phyloP scores from a whole-genome alignment of 768 basidiomycete species.

The Pleurotus eryngii region DNA sequence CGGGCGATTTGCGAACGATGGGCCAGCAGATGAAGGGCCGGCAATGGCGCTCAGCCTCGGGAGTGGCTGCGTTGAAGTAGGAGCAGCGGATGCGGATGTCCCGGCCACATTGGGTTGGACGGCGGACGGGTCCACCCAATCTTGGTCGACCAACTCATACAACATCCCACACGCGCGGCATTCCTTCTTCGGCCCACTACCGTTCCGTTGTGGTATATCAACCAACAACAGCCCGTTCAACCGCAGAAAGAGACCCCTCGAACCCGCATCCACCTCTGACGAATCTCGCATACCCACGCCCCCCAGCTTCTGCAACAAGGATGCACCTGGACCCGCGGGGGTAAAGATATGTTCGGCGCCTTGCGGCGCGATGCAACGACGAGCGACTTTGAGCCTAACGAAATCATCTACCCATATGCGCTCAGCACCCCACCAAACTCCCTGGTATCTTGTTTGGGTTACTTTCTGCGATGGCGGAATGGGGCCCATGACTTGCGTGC shows the following conservation, averaged over 20 bases:
- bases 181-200: conserved; percentile 44
- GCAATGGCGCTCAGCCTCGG: conserved; percentile 1
- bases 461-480: conserved; percentile 23
- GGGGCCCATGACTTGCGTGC: conserved; percentile 21
- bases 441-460: conserved; percentile 65
- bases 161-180: conserved; percentile 70
- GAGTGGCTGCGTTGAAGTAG: neutral
- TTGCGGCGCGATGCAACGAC: conserved; percentile 62
- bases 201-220: conserved; percentile 40
- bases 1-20: conserved; percentile 6
- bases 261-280: conserved; percentile 45
- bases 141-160: conserved; percentile 75
- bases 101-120: neutral
- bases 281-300: conserved; percentile 19
- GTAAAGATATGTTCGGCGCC: conserved; percentile 58
- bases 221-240: conserved; percentile 64
- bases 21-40: conserved; percentile 8
- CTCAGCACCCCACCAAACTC: conserved; percentile 88
- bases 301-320: conserved; percentile 21
- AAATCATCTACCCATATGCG: conserved; percentile 87
- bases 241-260: conserved; percentile 70
- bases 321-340: conserved; percentile 57
- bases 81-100: neutral
- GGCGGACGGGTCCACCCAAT: conserved; percentile 50
- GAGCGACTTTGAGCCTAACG: conserved; percentile 70